phyloP scores from a whole-genome alignment of 163 green algal genomes.

The Trebouxia gelatinosa region DNA sequence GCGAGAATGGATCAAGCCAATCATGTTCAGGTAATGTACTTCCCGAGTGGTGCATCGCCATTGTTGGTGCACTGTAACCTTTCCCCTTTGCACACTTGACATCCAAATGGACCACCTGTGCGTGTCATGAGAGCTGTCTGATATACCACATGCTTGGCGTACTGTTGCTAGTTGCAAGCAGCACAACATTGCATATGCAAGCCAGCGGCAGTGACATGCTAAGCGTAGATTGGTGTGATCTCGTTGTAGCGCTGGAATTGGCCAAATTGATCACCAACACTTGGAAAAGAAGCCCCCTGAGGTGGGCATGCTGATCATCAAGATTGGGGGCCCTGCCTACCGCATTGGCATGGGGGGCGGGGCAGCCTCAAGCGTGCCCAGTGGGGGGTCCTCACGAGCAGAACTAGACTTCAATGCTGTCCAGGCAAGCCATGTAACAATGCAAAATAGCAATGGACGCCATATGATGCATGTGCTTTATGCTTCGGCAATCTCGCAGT shows the following conservation, averaged over 20 bases:
- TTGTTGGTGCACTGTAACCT: not conserved
- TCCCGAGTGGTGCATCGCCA: not conserved
- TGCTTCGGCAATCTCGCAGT: too few relatives aligned
- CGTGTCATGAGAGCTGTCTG: too few relatives aligned
- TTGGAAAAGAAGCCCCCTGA: conserved; percentile 87
- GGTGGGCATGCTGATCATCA: conserved; percentile 96
- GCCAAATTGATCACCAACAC: conserved; percentile 96
- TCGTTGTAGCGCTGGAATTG: conserved; percentile 67
- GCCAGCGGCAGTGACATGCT: too few relatives aligned
- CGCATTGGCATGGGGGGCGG: conserved; percentile 98
- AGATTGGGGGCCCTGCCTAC: conserved; percentile 98
- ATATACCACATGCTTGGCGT: too few relatives aligned
- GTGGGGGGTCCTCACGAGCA: conserved; percentile 68
- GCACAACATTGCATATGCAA: too few relatives aligned
- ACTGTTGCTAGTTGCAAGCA: too few relatives aligned
- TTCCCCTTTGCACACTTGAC: too few relatives aligned
- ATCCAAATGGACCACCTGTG: too few relatives aligned
- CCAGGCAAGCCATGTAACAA: too few relatives aligned
- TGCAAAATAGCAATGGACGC: too few relatives aligned
- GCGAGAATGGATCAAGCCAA: conserved; percentile 99
- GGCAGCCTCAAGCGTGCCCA: conserved; percentile 85
- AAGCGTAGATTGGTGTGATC: too few relatives aligned
- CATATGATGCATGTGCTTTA: too few relatives aligned
- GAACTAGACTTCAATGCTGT: conserved; percentile 99
- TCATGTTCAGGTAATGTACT: conserved; percentile 99